Percentiles rank a stretch among this genome's conserved stretches.
These are phyloP conservation scores for Ettlia oleoabundans DNA, from an alignment of 139 green algal genomes.

Conservation along the genomic window DNA sequence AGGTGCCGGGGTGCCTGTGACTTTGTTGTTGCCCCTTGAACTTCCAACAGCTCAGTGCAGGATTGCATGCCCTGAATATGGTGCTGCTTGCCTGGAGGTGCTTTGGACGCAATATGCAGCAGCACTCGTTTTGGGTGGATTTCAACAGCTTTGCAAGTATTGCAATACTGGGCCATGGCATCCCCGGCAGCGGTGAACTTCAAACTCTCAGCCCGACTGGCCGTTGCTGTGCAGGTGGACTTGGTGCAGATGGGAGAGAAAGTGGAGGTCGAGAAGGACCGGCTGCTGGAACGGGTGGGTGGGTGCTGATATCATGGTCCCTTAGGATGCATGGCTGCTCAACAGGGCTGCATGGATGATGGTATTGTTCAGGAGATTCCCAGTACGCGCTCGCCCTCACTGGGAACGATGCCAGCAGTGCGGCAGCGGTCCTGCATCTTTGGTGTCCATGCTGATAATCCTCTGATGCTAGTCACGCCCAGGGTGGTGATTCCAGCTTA, in stretches of 20 bases:
- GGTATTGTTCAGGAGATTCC: neutral
- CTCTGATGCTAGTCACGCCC: no score
- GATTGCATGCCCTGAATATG: no score
- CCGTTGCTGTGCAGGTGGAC: slow-evolving; percentile 61
- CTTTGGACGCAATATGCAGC: no score
- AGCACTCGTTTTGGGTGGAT: no score
- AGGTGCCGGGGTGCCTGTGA: neutral
- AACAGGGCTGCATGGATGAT: neutral
- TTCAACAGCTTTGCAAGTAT: no score
- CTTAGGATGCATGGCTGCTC: neutral
- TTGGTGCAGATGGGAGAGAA: slow-evolving; percentile 81
- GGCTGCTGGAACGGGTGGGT: slow-evolving; percentile 76
- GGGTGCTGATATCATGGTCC: no score
- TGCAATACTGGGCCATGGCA: no score
- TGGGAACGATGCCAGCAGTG: neutral
- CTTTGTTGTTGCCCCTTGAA: neutral
- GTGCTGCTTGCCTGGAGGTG: no score
- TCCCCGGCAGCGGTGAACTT: no score
- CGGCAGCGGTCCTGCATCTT: neutral
- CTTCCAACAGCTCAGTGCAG: no score
- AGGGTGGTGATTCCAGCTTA: no score
- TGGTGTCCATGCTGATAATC: no score
- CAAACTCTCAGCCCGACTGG: neutral
- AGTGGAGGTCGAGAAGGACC: slow-evolving; percentile 89
- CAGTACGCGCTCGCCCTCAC: neutral